Conservation (phyloP, 306 rosid genomes). For the Glycine soja region DNA sequence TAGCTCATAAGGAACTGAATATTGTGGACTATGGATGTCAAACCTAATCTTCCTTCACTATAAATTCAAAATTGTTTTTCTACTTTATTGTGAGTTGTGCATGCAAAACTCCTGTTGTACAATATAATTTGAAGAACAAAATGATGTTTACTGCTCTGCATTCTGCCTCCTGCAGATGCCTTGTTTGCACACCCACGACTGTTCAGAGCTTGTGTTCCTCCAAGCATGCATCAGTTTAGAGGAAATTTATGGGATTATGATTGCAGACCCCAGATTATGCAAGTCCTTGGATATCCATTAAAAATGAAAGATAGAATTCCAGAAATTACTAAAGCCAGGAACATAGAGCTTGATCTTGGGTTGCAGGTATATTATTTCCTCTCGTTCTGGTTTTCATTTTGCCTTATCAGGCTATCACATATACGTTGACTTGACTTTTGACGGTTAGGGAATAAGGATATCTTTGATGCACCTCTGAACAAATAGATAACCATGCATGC, state of each 20-base stretch:
- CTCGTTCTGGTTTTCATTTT: constrained; percentile 33
- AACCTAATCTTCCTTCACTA: constrained; percentile 14
- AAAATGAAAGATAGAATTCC: constrained; percentile 67
- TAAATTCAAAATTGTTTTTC: not conserved
- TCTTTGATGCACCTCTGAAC: not conserved
- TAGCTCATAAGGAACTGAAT: not conserved
- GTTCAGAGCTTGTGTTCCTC: constrained; percentile 94
- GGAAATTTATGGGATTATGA: constrained; percentile 95
- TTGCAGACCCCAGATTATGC: constrained; percentile 74
- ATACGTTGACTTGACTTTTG: not conserved
- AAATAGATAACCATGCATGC: constrained; percentile 4
- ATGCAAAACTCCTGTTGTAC: constrained; percentile 4
- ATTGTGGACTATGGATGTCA: constrained; percentile 17
- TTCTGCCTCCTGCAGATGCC: constrained; percentile 96
- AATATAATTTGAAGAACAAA: constrained; percentile 30
- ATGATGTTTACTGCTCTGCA: constrained; percentile 46
- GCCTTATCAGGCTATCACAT: not conserved
- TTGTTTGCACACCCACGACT: constrained; percentile 88
- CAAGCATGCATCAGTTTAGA: constrained; percentile 93
- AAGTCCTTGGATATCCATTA: constrained; percentile 72
- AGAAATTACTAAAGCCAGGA: constrained; percentile 77
- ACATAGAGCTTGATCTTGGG: constrained; percentile 90
- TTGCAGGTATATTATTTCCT: constrained; percentile 67
- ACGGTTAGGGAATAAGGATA: not conserved
- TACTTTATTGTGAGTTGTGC: not conserved